phyloP scores from a whole-genome alignment of 176 grass and related monocot species.

The Pontederia crassipes region DNA sequence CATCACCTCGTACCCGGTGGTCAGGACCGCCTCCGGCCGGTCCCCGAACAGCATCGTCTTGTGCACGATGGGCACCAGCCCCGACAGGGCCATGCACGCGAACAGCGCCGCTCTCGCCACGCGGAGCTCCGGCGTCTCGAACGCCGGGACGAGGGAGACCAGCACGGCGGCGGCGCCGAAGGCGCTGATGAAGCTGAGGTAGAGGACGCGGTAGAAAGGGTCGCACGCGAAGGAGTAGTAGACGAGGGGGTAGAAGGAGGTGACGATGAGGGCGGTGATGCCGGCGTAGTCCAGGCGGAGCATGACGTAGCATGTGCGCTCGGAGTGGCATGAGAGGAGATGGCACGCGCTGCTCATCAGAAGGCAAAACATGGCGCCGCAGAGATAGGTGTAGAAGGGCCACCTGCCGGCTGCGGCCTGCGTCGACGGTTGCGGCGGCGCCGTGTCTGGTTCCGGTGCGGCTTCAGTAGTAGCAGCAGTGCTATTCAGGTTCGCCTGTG shows the following conservation, averaged over 20 bases:
- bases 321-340: constrained; percentile 72
- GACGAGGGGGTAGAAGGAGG: constrained; percentile 77
- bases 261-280: constrained; percentile 67
- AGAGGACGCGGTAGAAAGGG: constrained; percentile 25
- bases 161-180: constrained; percentile 27
- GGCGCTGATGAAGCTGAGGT: constrained; percentile 53
- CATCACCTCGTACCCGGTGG: constrained; percentile 41
- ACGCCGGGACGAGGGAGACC: constrained; percentile 47
- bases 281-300: constrained; percentile 84
- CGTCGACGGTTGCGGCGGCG: background rate
- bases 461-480: too few species aligned
- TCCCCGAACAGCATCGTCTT: constrained; percentile 35
- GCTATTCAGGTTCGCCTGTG: background rate
- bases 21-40: constrained; percentile 25
- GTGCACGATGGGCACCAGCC: constrained; percentile 53
- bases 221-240: constrained; percentile 81
- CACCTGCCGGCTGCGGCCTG: constrained; percentile 50
- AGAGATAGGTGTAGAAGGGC: constrained; percentile 66
- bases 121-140: constrained; percentile 52
- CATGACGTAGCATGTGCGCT: constrained; percentile 44
- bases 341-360: constrained; percentile 72
- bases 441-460: background rate
- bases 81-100: constrained; percentile 58
- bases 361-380: constrained; percentile 77
- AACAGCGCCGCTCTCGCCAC: constrained; percentile 55